Base-by-base conservation (phyloP, 1,284 basidiomycete genomes). In the Boletellus dicymbophilus region DNA sequence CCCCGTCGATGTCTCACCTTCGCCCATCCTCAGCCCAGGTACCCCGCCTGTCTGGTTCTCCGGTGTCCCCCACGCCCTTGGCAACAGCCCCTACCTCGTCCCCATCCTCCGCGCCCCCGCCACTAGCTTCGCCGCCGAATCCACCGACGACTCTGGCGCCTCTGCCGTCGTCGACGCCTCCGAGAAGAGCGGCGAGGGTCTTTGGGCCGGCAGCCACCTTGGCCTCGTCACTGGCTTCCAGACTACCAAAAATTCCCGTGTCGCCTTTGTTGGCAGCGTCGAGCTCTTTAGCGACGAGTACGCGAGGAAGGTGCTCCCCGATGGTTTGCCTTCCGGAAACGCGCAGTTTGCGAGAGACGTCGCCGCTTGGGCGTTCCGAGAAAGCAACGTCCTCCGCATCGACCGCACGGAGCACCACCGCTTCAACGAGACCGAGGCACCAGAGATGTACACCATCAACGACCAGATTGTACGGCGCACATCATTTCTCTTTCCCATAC, bases 331-430 rank as follows among this genome's bases (percentile, higher is more conserved):
- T 52, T 84, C 87, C 2, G 90, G 88, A 13, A 98, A 98, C 67
- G 71, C 74, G 15, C 81, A 81, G 37, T 88, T 98, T 50, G 78
- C 78, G 4, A 70, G 76, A 40, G 93, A 96, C 59, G 69, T 98
- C 44, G 80, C 86, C 3, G 79, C 82, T 18, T 99, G 96, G 96
- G 81, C 88, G 2, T 97, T 98, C 84, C 91, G 95, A 62, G 90
- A 97, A 70, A 80, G 81, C 1, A 78, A 84, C 6, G 90, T 93
- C 8, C 74, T 97, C 42, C 84, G 92, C 23, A 84, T 98, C 52
- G 85, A 93, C 54, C 75, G 72, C 28, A 84, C 85, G 7, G 77
- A 81, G 25, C 95, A 98, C 68, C 83, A 89, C 66, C 78, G 81
- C 53, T 72, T 84, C 52, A 82, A 85, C 57, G 75, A 80, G 53